Base-by-base conservation (phyloP, 164 flowering plant genomes). In the Sextonia rubra region DNA sequence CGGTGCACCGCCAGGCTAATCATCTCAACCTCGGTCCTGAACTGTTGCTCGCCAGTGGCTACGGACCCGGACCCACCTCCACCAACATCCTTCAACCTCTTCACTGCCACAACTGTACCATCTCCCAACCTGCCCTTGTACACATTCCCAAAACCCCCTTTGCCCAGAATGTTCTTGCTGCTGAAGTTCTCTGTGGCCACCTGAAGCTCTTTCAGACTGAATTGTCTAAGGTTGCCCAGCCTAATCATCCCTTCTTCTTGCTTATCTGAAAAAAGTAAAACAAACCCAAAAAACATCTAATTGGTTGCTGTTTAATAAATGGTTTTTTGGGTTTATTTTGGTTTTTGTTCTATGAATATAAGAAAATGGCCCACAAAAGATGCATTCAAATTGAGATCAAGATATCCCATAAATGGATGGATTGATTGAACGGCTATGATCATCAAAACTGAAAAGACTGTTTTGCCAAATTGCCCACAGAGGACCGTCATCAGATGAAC, bases 131-230 rank as follows among this genome's bases (percentile, higher is more conserved):
- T 89, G 24, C 98, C 98, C 74, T 79, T 84, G 75, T 94, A 94
- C 0, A 94, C 98, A 80, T 92, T 88, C 32, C 98, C 98, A 80
- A 94, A 94, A 4, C 97, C 98, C 47, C 98, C 98, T 47, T 85
- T 80, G 22, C 98, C 98, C 66, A 94, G 84, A 58, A 94, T 88
- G 77, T 86, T 87, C 83, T 94, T 91, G 25, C 89, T 64, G 78
- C 83, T 90, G 81, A 94, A 94, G 64, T 81, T 81, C 69, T 92
- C 87, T 6, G 98, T 94, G 1, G 98, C 94, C n/a, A 64, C 61
- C 74, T 90, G 94, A n/a, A 94, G 92, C 79, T 92, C 94, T 60
- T 83, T 85, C 69, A 94, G 75, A 24, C 88, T 80, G 80, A 92
- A 92, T 75, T 66, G 84, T 61, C 86, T 82, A 0, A 92, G 85